Conservation (phyloP, 2,329 filamentous ascomycete genomes). For the Helotiales sp. region DNA sequence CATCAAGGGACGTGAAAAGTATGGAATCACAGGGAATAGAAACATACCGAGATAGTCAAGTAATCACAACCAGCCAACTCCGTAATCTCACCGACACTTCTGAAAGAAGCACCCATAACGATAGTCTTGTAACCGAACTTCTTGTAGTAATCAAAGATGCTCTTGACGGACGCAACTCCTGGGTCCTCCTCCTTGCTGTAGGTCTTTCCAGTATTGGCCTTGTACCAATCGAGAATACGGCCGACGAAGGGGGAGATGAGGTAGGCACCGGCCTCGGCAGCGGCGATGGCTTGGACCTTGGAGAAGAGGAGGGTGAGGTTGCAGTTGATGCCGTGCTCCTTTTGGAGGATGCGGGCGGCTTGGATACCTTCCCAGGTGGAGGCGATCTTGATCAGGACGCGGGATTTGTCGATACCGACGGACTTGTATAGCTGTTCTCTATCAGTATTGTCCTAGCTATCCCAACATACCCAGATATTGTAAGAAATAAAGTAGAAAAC, state of each 20-base stretch:
- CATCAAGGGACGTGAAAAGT: too few species aligned
- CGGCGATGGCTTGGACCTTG: slow-evolving; percentile 88
- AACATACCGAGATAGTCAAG: slow-evolving; percentile 89
- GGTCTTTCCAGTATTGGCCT: slow-evolving; percentile 92
- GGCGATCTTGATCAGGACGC: slow-evolving; percentile 97
- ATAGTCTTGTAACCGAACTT: slow-evolving; percentile 99
- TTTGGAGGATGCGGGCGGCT: slow-evolving; percentile 95
- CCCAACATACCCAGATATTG: not conserved
- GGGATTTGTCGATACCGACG: slow-evolving; percentile 89
- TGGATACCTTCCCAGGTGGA: slow-evolving; percentile 99
- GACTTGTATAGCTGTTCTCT: slow-evolving; percentile 83
- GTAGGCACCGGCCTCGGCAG: slow-evolving; percentile 92
- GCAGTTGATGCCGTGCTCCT: slow-evolving; percentile 94
- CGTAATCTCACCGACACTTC: slow-evolving; percentile 94
- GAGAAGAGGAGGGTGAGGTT: slow-evolving; percentile 99
- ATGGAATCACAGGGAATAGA: not conserved
- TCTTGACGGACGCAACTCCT: slow-evolving; percentile 90
- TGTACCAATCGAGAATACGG: slow-evolving; percentile 99
- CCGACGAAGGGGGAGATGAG: slow-evolving; percentile 99
- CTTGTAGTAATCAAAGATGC: slow-evolving; percentile 99
- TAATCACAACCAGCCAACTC: slow-evolving; percentile 99
- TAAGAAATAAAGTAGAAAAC: slow-evolving; percentile 41
- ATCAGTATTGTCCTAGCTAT: not conserved
- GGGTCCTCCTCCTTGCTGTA: slow-evolving; percentile 91
- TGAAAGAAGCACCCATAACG: slow-evolving; percentile 99